These are phyloP conservation scores for Ustilago tritici DNA, from an alignment of 1,284 basidiomycete genomes.

Conservation along the genomic window DNA sequence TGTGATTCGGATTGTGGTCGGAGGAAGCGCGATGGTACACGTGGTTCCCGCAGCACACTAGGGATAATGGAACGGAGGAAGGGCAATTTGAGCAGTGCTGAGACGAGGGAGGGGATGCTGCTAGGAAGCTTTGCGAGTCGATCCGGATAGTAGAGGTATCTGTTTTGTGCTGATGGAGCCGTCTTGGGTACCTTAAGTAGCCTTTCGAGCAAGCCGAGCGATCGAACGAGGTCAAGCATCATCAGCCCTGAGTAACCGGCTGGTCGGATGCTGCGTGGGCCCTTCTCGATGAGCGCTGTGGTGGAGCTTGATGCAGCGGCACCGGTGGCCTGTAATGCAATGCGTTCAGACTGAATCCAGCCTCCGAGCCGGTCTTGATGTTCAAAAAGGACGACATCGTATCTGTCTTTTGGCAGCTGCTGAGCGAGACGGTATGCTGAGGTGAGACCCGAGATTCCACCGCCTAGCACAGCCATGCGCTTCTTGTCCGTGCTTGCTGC, in stretches of 20 bases:
- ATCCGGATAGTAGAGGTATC: constrained; percentile 79
- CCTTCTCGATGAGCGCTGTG: constrained; percentile 61
- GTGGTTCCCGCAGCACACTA: constrained; percentile 74
- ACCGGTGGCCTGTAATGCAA: constrained; percentile 64
- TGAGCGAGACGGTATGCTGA: constrained; percentile 82
- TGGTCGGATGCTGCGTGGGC: constrained; percentile 64
- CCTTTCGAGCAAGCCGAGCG: constrained; percentile 76
- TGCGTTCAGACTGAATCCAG: constrained; percentile 80
- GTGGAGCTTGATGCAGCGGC: neutral
- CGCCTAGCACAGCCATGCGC: constrained; percentile 77
- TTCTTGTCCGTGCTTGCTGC: constrained; percentile 22
- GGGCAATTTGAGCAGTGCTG: constrained; percentile 56
- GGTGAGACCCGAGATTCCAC: constrained; percentile 84
- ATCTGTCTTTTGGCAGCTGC: constrained; percentile 74
- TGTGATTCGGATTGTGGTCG: constrained; percentile 68
- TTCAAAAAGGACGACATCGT: constrained; percentile 78
- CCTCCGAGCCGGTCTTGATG: constrained; percentile 79
- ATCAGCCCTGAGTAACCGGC: constrained; percentile 58
- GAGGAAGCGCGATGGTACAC: constrained; percentile 69
- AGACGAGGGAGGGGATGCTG: constrained; percentile 71
- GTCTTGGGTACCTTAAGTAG: constrained; percentile 77
- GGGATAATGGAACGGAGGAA: constrained; percentile 52
- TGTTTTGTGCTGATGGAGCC: constrained; percentile 79
- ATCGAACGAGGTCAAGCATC: constrained; percentile 81
- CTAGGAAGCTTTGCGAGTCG: constrained; percentile 73